Evolutionary conservation across 2,329 filamentous ascomycete genomes (phyloP).

Genomic region (Cytospora piceae): DNA sequence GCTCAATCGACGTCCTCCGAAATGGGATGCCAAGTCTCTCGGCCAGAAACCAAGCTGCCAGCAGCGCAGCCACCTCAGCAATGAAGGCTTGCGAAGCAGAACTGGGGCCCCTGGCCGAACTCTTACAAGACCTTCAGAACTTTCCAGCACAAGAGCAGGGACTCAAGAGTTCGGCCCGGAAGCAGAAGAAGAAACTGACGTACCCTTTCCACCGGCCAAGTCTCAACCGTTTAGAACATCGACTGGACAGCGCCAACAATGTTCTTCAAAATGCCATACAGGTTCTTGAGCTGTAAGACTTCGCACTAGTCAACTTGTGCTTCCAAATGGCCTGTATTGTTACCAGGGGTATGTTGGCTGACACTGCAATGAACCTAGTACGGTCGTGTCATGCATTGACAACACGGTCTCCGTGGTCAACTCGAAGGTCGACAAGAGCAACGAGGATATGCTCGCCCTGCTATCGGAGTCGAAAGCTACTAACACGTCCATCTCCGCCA

Average conservation of each 20-base stretch:
- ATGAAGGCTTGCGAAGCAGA: neutral
- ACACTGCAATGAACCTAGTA: neutral
- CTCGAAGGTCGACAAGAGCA: neutral
- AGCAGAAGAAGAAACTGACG: neutral
- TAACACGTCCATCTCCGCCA: neutral
- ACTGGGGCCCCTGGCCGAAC: neutral
- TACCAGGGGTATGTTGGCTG: neutral
- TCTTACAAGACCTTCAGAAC: neutral
- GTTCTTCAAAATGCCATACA: neutral
- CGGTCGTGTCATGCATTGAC: neutral
- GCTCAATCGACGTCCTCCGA: neutral
- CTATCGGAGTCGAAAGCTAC: neutral
- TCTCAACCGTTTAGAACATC: neutral
- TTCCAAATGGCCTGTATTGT: neutral
- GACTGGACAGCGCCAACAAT: neutral
- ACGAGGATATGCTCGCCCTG: neutral
- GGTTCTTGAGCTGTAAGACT: neutral
- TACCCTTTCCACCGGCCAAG: neutral
- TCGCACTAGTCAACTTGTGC: neutral
- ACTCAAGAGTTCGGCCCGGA: neutral
- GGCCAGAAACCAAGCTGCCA: neutral
- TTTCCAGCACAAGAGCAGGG: neutral
- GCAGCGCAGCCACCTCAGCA: neutral
- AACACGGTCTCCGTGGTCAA: neutral
- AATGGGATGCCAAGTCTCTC: neutral